Conservation (phyloP, 164 flowering plant genomes). For the Hamamelis virginiana region DNA sequence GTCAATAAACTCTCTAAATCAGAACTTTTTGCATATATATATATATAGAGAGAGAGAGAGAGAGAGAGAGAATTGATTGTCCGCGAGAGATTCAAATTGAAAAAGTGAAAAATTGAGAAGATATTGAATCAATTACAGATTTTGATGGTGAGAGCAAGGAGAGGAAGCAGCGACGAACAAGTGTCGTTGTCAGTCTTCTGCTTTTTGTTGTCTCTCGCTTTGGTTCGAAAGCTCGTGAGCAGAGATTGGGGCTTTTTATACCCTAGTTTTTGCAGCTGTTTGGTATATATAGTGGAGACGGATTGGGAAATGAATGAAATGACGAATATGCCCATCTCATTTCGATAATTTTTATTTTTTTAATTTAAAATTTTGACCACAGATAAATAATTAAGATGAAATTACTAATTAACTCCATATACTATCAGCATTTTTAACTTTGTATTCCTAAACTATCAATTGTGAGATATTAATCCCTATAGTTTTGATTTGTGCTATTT, state of each 20-base stretch:
- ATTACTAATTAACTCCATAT: too few species aligned
- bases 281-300: slow-evolving; percentile 32
- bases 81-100: neutral
- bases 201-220: neutral
- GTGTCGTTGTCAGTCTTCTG: neutral
- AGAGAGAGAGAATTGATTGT: too few species aligned
- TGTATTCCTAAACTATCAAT: too few species aligned
- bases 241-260: slow-evolving; percentile 38
- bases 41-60: too few species aligned
- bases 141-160: slow-evolving; percentile 1
- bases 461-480: too few species aligned
- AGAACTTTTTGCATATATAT: neutral
- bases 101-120: neutral
- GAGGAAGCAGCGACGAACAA: slow-evolving; percentile 5
- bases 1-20: neutral
- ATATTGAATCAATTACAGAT: neutral
- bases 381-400: too few species aligned
- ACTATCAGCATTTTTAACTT: too few species aligned
- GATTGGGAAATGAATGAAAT: neutral
- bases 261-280: slow-evolving; percentile 33
- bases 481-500: too few species aligned
- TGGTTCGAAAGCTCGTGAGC: slow-evolving; percentile 15
- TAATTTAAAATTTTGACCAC: too few species aligned
- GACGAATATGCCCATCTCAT: slow-evolving; percentile 18
- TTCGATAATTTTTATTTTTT: too few species aligned